A percentile compares a stretch with the other conserved stretches of the same genome.
phyloP scores from a whole-genome alignment of 2,329 filamentous ascomycete genomes.

The Verticillium nubilum region DNA sequence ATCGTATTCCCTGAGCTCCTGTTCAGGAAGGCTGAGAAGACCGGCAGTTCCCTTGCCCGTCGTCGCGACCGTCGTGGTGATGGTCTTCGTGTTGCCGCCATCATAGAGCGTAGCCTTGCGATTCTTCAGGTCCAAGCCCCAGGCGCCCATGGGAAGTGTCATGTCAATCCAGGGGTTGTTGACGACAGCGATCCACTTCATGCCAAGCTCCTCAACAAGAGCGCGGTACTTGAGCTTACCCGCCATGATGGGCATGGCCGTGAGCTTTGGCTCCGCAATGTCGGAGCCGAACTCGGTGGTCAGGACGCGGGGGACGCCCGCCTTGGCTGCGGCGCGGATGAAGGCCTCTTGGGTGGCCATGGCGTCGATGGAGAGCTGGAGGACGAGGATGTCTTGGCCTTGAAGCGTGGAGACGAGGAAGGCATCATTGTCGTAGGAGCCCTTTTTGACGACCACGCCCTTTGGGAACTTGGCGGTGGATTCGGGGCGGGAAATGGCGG shows the following conservation, averaged over 20 bases:
- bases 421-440: constrained; percentile 41
- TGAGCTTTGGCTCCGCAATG: constrained; percentile 5
- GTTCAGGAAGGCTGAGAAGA: not conserved
- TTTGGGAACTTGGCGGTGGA: constrained; percentile 33
- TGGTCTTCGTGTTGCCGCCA: not conserved
- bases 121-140: constrained; percentile 24
- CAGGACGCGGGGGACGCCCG: constrained; percentile 23
- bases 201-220: constrained; percentile 22
- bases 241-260: not conserved
- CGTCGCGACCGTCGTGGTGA: not conserved
- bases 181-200: constrained; percentile 21
- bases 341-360: constrained; percentile 17
- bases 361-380: constrained; percentile 12
- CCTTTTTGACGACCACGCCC: constrained; percentile 28
- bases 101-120: not conserved
- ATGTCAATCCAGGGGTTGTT: constrained; percentile 21
- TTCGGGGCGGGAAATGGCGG: constrained; percentile 39
- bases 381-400: constrained; percentile 26
- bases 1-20: not conserved
- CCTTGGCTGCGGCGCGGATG: constrained; percentile 24
- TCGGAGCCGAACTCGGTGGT: constrained; percentile 26
- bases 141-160: constrained; percentile 12
- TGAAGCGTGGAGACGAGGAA: constrained; percentile 18
- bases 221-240: constrained; percentile 12
- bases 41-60: not conserved